Percentiles rank a stretch among this genome's conserved stretches.
These are phyloP conservation scores for Serendipita sp. DNA, from an alignment of 768 basidiomycete genomes.

Conservation along the genomic window DNA sequence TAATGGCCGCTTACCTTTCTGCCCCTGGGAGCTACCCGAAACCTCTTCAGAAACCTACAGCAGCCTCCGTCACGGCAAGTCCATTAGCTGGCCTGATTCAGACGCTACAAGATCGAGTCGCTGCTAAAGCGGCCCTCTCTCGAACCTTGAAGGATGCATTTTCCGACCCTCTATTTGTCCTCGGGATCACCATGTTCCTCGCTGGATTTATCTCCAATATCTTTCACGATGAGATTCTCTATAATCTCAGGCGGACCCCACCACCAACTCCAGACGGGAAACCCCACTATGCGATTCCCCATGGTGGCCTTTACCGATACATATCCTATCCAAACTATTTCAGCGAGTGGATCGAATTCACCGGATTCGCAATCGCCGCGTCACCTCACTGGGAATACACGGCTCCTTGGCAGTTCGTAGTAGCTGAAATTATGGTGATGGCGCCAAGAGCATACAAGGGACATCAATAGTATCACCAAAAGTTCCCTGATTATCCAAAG, in stretches of 20 bases:
- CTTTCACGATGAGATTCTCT: conserved; percentile 77
- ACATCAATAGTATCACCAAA: conserved; percentile 70
- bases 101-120: not conserved
- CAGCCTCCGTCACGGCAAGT: conserved; percentile 12
- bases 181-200: conserved; percentile 51
- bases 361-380: conserved; percentile 69
- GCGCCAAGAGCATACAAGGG: conserved; percentile 65
- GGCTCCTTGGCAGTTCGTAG: conserved; percentile 71
- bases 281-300: conserved; percentile 63
- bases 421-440: conserved; percentile 63
- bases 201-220: conserved; percentile 67
- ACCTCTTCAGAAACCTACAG: conserved; percentile 22
- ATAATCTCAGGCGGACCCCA: conserved; percentile 61
- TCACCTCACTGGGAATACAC: conserved; percentile 31
- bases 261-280: conserved; percentile 12
- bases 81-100: not conserved
- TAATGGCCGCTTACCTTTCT: conserved; percentile 56
- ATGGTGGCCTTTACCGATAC: conserved; percentile 57
- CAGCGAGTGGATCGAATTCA: conserved; percentile 93
- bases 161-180: conserved; percentile 32
- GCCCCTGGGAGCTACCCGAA: conserved; percentile 36
- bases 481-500: conserved; percentile 66
- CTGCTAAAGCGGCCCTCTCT: not conserved
- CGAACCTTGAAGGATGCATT: not conserved
- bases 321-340: conserved; percentile 90